Percentiles rank a stretch among this genome's conserved stretches.
These are phyloP conservation scores for Globisporangium heterothallicum DNA, from an alignment of 352 stramenopile species.

Conservation along the genomic window DNA sequence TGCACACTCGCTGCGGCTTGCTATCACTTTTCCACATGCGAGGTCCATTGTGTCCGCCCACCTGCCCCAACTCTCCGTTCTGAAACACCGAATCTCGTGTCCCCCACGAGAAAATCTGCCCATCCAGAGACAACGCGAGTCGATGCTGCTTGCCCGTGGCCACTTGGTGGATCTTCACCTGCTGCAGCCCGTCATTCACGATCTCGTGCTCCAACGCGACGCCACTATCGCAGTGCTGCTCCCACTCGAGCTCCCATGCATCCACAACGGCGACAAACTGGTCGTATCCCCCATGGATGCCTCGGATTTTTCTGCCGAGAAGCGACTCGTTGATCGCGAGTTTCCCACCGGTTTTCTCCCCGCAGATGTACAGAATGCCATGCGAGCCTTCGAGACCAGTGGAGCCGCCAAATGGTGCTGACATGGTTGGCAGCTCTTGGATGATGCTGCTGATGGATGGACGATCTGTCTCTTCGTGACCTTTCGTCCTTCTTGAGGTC, in stretches of 20 bases:
- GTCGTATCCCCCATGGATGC: conserved; percentile 42
- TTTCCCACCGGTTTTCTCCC: conserved; percentile 25
- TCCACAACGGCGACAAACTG: conserved; percentile 51
- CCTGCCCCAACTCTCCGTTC: conserved; percentile 41
- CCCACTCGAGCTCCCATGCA: conserved; percentile 50
- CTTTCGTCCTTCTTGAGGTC: neutral
- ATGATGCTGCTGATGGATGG: too few relatives aligned
- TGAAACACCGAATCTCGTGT: conserved; percentile 17
- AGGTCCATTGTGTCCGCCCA: conserved; percentile 10
- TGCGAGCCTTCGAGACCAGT: conserved; percentile 25
- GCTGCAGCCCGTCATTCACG: conserved; percentile 27
- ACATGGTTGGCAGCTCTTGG: too few relatives aligned
- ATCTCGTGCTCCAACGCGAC: conserved; percentile 29
- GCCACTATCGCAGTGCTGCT: conserved; percentile 3
- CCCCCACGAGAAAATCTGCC: conserved; percentile 66
- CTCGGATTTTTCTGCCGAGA: conserved; percentile 39
- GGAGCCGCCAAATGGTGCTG: neutral
- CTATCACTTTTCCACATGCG: conserved; percentile 7
- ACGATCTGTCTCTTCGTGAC: neutral
- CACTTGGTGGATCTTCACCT: conserved; percentile 48
- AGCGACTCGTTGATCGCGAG: conserved; percentile 25
- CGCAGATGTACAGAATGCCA: conserved; percentile 47
- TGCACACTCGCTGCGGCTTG: conserved; percentile 8
- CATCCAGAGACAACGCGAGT: conserved; percentile 51
- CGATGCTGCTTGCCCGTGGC: conserved; percentile 51